phyloP scores from a whole-genome alignment of 768 basidiomycete genomes.

The Lentinula detonsa region DNA sequence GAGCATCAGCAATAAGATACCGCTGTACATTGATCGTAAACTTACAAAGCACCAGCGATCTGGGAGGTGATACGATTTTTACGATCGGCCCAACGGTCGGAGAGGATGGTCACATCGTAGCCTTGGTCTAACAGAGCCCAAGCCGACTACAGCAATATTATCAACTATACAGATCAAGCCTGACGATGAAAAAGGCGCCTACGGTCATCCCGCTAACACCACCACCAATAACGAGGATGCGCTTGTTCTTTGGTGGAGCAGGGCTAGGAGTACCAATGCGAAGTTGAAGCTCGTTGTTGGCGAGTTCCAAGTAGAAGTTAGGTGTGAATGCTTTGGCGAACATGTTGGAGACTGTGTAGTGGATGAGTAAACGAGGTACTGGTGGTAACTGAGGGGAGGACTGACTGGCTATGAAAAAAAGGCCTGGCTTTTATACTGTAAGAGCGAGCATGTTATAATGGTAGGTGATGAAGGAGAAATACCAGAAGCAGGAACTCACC shows the following conservation, averaged over 20 bases:
- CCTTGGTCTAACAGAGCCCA: conserved; percentile 29
- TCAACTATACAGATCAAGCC: not conserved
- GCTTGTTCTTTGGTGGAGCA: not conserved
- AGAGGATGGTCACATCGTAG: conserved; percentile 27
- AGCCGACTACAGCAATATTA: conserved; percentile 12
- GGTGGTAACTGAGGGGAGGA: not conserved
- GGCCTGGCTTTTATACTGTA: not conserved
- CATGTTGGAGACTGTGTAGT: not conserved
- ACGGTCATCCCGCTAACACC: conserved; percentile 6
- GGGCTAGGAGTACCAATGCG: not conserved
- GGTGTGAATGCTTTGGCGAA: conserved; percentile 4
- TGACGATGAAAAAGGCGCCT: not conserved
- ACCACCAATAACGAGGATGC: conserved; percentile 4
- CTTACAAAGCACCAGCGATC: conserved; percentile 22
- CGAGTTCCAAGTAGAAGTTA: not conserved
- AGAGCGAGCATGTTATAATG: not conserved
- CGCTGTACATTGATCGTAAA: not conserved
- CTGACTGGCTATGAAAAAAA: not conserved
- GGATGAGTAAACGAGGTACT: not conserved
- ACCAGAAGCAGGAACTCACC: not conserved
- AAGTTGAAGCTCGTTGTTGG: conserved; percentile 1
- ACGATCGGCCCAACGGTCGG: conserved; percentile 18
- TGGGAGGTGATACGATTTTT: conserved; percentile 16
- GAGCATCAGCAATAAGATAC: not conserved
- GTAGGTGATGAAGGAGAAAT: not conserved